Base-by-base conservation (phyloP, 495 filamentous ascomycete species). In the Hypoxylon lienhwacheense region DNA sequence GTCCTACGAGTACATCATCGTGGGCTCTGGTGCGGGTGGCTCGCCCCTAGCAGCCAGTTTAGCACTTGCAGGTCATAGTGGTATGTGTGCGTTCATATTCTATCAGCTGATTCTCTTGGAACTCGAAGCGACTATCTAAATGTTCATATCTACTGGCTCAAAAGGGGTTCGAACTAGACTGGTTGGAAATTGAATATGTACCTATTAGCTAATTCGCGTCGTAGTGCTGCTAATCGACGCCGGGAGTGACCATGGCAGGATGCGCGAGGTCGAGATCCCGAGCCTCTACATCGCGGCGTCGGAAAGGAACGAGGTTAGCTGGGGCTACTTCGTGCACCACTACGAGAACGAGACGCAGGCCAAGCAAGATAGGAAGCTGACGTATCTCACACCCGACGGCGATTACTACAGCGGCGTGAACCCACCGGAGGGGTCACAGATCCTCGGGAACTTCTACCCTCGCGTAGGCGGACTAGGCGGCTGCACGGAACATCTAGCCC, bases 21-120 rank as follows among this genome's bases (percentile, higher is more conserved):
- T 86, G 2, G 84, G 84, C n/a, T 81, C 77, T 28, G 84, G 84
- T 10, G 75, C 84, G 4, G 82, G 84, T 8, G 83, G 83, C 10
- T 79, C 80, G 10, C 81, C 81, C 1, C 64, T 86, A 5, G 83
- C 83, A 5, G 78, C 81, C 12, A 74, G 78, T 7, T 74, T 86
- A 2, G 83, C 82, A 5, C 68, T 80, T n/a, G 78, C 80, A 12
- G 81, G 81, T 2, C 74, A 81, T 65, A 81, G 43, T 47, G 54
- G 54, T 58, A 52, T 32, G 41, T 22, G 8, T 36, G 32, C 32
- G 7, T 4, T 20, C 8, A 11, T 46, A 7, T 12, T 2, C 11
- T 35, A 17, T 21, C 6, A 17, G 7, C 14, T 25, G 19, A 10
- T 8, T 21, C 35, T 46, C 41, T n/a, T n/a, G n/a, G n/a, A n/a